Base-by-base conservation (phyloP, 768 basidiomycete species). In the Mycena vitilis region DNA sequence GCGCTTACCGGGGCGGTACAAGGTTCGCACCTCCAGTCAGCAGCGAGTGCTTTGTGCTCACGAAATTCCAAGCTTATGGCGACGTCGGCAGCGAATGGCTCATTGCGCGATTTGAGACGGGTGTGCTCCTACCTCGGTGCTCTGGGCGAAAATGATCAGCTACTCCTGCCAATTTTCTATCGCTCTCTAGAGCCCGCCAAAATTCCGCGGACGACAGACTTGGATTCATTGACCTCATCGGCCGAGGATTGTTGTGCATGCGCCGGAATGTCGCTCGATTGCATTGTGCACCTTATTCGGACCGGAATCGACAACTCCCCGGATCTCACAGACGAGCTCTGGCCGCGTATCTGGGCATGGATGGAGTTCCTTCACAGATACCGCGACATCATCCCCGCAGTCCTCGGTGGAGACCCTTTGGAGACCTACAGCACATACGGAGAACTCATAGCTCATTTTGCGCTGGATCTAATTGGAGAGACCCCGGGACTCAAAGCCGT, bases 231-330 rank as follows among this genome's bases (percentile, higher is more conserved):
- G 30, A 30, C 30, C 30, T 30, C 30, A 5, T 30, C 30, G 30
- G 30, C 30, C 30, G 30, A 30, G 30, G 30, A 30, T 59, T 61
- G 60, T 38, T 38, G 48, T 22, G 37, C 22, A 36, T 23, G 60
- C 25, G 49, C 60, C n/a, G 59, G 47, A 34, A 60, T 60, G 47
- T 48, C 59, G 16, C 59, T 60, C 59, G 38, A 60, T 51, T 60
- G 59, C 48, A n/a, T 60, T 34, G 59, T 36, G n/a, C 47, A 49
- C 22, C 45, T 60, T 15, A n/a, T n/a, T 38, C 59, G 16, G 22
- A 38, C n/a, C 47, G 22, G 5, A 37, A 49, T 13, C 34, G 47
- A 38, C 59, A 38, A 51, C 22, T 38, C 45, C 36, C n/a, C 59
- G 47, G 59, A 60, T 20, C 47, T 60, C 47, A 34, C 47, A 16